Base-by-base conservation (phyloP, 805 yeast species). In the Kodamaea lidongshanica region DNA sequence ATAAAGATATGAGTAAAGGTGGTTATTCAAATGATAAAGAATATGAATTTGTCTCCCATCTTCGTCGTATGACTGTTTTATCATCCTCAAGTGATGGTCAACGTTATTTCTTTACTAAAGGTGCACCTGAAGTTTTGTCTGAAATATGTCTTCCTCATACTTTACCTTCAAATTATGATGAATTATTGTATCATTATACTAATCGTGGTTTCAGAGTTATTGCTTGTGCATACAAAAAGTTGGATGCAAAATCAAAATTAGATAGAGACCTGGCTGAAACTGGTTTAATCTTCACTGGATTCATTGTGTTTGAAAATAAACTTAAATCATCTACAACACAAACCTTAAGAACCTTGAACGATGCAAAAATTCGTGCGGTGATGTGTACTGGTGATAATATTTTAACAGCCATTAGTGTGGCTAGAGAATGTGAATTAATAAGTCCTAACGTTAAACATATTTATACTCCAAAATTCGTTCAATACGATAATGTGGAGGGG, bases 321-420 rank as follows among this genome's bases (percentile, higher is more conserved):
- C 64, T 92, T 46, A 92, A 92, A 50, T 59, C 68, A 1, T 63
- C 80, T 1, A 81, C 96, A 0, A 65, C 64, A 6, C 55, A 61
- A 0, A 84, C 88, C 0, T 65, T 92, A 28, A 40, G 54, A 8
- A 67, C 73, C 35, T 63, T 92, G 28, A 61, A 62, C 13, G 65
- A 64, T 5, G 96, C 98, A 0, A 66, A 73, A 13, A 69, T 92
- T 28, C 67, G 96, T 43, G 83, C 92, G 0, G 62, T 87, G 16
- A 92, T 92, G 98, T 92, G 98, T 55, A 92, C 98, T 0, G 99
- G 99, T 32, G 99, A 92, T 54, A 92, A 92, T 50, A 75, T 92
- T 12, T 61, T 92, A 34, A 92, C 99, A 0, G 98, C 97, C 0
- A 74, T 92, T 12, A 83, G 95, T 55, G 98, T 92, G 11, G 95